Evolutionary conservation across 2,329 filamentous ascomycete genomes (phyloP), one percentile per base, ranked within the genome.

Genomic region (Aspergillus floridensis): DNA sequence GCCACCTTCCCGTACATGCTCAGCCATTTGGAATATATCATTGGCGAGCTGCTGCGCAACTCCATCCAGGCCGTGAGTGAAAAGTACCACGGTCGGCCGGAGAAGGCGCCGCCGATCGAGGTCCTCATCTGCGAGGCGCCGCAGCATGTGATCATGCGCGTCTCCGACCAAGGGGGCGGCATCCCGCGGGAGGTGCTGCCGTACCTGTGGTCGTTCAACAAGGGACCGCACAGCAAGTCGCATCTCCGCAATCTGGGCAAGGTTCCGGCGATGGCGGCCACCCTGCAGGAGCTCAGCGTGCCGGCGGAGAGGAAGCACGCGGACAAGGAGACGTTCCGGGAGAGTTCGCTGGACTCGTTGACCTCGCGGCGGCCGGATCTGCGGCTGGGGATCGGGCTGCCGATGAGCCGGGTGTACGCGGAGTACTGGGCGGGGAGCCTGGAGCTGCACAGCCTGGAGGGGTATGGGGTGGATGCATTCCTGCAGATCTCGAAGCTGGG

Each of bases 371-470:
- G 92, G 19, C 93, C 95, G 0, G 89, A 96, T 71, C 79, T 98
- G 62, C 86, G 92, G 11, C 82, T 99, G 1, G 95, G 95, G 4
- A 96, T 99, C 84, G 95, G 95, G 1, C 77, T 99, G 54, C 95
- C 95, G 0, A 88, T 99, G 78, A 96, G 93, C 69, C 86, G 92
- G 62, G 91, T 98, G 2, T 99, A 98, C 75, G 92, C 93, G 29
- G 93, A 98, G 76, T 98, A 98, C 76, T 99, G 95, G 95, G 95
- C 95, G 2, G 95, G 95, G 24, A 95, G 86, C 68, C 79, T 99
- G 8, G 90, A 96, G 69, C 76, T 98, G 59, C 93, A 98, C 73
- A 97, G 90, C 70, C 79, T 99, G 7, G 93, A 97, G 72, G 96
- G 95, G 0, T 98, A 97, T 73, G 95, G 95, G 14, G 92, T 96